phyloP scores from a whole-genome alignment of 1,284 basidiomycete species.

The Ceratobasidium sp. region DNA sequence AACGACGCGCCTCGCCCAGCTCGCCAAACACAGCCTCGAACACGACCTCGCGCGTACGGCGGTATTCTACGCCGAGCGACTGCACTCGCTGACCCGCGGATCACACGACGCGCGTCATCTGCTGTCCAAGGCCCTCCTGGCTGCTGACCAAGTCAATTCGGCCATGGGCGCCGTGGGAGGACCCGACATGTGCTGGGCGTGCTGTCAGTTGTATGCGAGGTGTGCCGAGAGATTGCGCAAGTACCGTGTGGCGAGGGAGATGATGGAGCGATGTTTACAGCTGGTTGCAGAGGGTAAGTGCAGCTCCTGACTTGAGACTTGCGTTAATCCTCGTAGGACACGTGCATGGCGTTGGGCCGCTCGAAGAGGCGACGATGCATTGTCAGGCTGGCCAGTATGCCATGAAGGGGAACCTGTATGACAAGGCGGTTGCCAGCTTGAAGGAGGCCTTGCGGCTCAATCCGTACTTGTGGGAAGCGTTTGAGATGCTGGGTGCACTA shows the following conservation, averaged over 20 bases:
- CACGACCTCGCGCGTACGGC: constrained; percentile 75
- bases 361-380: constrained; percentile 68
- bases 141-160: constrained; percentile 75
- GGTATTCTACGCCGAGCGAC: constrained; percentile 78
- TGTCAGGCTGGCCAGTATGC: constrained; percentile 75
- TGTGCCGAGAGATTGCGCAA: constrained; percentile 76
- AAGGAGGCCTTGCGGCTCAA: constrained; percentile 73
- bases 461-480: constrained; percentile 92
- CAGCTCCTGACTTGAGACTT: constrained; percentile 8
- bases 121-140: constrained; percentile 78
- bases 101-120: constrained; percentile 82
- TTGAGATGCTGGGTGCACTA: constrained; percentile 83
- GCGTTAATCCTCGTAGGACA: constrained; percentile 38
- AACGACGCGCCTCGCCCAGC: constrained; percentile 17
- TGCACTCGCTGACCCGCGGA: constrained; percentile 23
- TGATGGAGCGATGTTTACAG: constrained; percentile 39
- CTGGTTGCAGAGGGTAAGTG: constrained; percentile 23
- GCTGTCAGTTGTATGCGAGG: constrained; percentile 74
- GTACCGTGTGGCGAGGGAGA: constrained; percentile 71
- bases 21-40: constrained; percentile 60
- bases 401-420: constrained; percentile 73
- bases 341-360: constrained; percentile 48
- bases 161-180: constrained; percentile 72
- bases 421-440: constrained; percentile 74
- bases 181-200: constrained; percentile 73